A percentile compares a stretch with the other conserved stretches of the same genome.
Conservation (phyloP, 202 grass and related monocot species). For the Dendrocalamus latiflorus region DNA sequence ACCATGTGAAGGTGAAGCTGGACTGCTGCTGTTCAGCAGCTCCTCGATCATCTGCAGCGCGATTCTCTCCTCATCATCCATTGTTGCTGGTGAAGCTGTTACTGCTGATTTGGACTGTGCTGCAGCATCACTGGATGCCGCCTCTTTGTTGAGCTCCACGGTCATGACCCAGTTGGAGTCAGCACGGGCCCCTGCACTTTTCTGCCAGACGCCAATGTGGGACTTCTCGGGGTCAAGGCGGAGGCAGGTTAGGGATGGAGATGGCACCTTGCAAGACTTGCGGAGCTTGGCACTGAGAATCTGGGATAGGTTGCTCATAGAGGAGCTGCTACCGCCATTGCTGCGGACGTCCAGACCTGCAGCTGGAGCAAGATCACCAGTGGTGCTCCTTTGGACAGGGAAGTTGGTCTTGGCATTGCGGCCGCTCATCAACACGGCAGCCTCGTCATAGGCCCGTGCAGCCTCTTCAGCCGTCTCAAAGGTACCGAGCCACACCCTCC, state of each 20-base stretch:
- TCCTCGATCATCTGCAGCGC: slow-evolving; percentile 99
- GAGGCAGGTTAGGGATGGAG: slow-evolving; percentile 90
- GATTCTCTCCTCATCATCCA: slow-evolving; percentile 82
- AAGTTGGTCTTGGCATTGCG: slow-evolving; percentile 99
- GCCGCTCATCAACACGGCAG: slow-evolving; percentile 90
- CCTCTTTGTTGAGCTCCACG: slow-evolving; percentile 73
- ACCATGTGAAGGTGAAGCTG: slow-evolving; percentile 51
- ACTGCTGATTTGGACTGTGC: slow-evolving; percentile 31
- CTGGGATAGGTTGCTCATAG: slow-evolving; percentile 64
- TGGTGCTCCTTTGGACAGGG: slow-evolving; percentile 49
- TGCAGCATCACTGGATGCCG: slow-evolving; percentile 1
- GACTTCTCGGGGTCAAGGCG: slow-evolving; percentile 91
- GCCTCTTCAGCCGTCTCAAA: slow-evolving; percentile 98
- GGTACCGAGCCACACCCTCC: slow-evolving; percentile 98
- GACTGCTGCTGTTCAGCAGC: slow-evolving; percentile 66
- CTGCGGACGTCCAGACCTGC: slow-evolving; percentile 12
- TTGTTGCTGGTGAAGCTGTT: slow-evolving; percentile 31
- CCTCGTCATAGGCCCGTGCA: slow-evolving; percentile 89
- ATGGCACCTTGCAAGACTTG: slow-evolving; percentile 80
- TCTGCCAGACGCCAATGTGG: slow-evolving; percentile 98
- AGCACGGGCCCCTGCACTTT: slow-evolving; percentile 76
- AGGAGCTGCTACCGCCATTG: slow-evolving; percentile 10
- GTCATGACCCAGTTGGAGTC: slow-evolving; percentile 99
- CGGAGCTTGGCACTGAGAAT: slow-evolving; percentile 96
- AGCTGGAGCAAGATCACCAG: slow-evolving; percentile 39